Evolutionary conservation across 2,329 filamentous ascomycete genomes (phyloP), one percentile per base, ranked within the genome.

Genomic region (Fusarium acutatum): DNA sequence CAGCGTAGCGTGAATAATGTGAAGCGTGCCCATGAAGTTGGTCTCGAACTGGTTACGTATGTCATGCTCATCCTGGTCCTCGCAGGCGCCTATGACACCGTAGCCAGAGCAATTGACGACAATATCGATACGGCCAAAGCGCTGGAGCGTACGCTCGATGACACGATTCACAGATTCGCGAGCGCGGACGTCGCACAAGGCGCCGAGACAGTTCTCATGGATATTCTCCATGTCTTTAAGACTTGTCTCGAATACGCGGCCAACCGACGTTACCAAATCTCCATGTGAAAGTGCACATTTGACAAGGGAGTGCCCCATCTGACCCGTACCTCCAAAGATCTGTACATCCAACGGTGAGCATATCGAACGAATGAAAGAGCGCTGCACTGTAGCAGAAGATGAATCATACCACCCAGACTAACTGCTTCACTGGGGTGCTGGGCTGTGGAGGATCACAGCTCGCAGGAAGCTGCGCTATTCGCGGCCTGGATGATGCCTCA

Each of bases 21-120:
- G 93, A 67, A 98, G 83, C 0, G 95, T 97, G 60, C 96, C 96
- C 87, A 97, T 96, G 82, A 98, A 97, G 82, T 99, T 99, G 28
- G 95, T 98, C 86, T 97, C 94, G 83, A 98, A 98, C 82, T 98
- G 96, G 79, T 97, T 96, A 66, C 95, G 93, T 75, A 98, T 89
- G 80, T 98, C 96, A 81, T 95, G 92, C 80, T 97, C 94, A 81
- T 98, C 95, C 84, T 98, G 96, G 83, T 98, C 96, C 83, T 98
- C 96, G 82, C 95, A 98, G 3, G 96, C 92, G 34, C 94, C 96
- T 76, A 98, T 97, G 60, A 99, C 95, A 60, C 95, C 96, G 83
- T 97, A 98, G 22, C 96, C 96, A 18, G 94, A 95, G 83, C 95
- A 97, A 82, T 97, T 98, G 76, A 93, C 95, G 65, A 98, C 92